phyloP scores from a whole-genome alignment of 2,329 filamentous ascomycete species.

The Botrytis elliptica region DNA sequence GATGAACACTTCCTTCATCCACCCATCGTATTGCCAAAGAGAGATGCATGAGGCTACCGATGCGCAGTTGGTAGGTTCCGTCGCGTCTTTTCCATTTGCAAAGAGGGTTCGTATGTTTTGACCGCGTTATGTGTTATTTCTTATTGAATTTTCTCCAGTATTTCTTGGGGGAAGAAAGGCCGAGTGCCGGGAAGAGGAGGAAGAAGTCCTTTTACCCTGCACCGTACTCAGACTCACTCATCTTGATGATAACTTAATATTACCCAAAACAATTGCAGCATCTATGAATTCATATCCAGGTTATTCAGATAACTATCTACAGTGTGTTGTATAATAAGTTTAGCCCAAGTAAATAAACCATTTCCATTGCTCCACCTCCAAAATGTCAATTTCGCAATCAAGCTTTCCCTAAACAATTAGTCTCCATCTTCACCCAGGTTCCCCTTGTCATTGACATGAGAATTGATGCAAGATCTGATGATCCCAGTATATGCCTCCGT shows the following conservation, averaged over 20 bases:
- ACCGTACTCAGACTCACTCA: background rate
- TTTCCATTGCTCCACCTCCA: background rate
- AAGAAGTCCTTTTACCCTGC: background rate
- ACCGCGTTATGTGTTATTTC: slow-evolving; percentile 6
- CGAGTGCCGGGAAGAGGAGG: slow-evolving; percentile 1
- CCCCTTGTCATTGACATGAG: background rate
- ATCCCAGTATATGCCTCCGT: slow-evolving; percentile 4
- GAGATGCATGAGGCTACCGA: slow-evolving; percentile 14
- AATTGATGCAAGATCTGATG: slow-evolving; percentile 17
- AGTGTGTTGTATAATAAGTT: background rate
- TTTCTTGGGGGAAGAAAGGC: slow-evolving; percentile 2
- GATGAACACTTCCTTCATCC: slow-evolving; percentile 14
- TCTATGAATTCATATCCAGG: background rate
- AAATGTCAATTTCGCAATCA: slow-evolving; percentile 13
- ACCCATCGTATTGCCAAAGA: background rate
- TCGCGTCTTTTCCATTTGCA: background rate
- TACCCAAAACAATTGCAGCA: background rate
- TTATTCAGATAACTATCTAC: background rate
- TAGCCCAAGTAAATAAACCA: background rate
- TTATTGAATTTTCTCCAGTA: background rate
- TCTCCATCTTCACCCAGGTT: slow-evolving; percentile 9
- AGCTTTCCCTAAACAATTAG: slow-evolving; percentile 19
- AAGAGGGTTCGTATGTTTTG: slow-evolving; percentile 10
- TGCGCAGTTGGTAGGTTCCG: background rate
- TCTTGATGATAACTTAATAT: background rate